Evolutionary conservation across 257 asterid species (phyloP).

Genomic region (Solanum ossicruentum): DNA sequence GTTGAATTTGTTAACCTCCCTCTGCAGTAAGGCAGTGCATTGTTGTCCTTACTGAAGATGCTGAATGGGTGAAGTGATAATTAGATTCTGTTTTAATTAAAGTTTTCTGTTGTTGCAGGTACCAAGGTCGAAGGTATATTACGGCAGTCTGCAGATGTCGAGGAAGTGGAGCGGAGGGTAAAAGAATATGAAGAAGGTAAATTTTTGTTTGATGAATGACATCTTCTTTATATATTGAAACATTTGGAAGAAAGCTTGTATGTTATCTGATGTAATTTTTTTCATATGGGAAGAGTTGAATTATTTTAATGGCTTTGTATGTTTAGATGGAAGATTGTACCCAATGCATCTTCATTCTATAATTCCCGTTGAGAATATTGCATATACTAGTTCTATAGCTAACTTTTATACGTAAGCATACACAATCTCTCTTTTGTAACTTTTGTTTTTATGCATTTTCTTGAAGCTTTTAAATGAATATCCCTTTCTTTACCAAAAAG

Average conservation of each 20-base stretch:
- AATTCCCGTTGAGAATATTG: background rate
- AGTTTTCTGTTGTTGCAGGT: slow-evolving; percentile 28
- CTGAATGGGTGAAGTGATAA: background rate
- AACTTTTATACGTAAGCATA: background rate
- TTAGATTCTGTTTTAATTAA: background rate
- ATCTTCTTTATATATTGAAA: background rate
- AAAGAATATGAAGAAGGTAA: slow-evolving; percentile 82
- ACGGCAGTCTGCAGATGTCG: slow-evolving; percentile 84
- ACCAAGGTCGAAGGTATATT: slow-evolving; percentile 70
- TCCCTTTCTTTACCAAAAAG: background rate
- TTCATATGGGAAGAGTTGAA: background rate
- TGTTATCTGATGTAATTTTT: background rate
- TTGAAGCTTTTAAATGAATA: background rate
- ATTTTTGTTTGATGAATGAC: background rate
- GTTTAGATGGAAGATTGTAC: background rate
- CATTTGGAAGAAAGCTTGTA: background rate
- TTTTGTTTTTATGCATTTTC: background rate
- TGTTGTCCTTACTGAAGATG: background rate
- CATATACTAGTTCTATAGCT: background rate
- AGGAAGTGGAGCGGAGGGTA: slow-evolving; percentile 81
- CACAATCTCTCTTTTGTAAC: background rate
- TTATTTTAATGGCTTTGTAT: background rate
- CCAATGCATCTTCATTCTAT: background rate
- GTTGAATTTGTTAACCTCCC: background rate
- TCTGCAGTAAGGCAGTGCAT: background rate